Evolutionary conservation across 1,284 basidiomycete genomes (phyloP), one percentile per base, ranked within the genome.

Genomic region (Puccinia horiana): DNA sequence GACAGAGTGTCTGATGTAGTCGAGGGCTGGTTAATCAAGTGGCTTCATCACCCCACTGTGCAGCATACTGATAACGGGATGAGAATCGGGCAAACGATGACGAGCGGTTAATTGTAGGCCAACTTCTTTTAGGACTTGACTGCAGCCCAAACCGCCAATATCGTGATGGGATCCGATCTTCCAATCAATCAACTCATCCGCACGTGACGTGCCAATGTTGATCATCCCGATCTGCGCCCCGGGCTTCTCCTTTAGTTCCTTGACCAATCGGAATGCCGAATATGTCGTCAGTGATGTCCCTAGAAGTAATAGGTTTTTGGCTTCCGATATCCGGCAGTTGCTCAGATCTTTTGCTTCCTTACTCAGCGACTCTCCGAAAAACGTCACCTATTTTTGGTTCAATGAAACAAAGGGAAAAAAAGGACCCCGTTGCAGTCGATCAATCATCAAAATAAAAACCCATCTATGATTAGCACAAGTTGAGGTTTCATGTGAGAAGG

Each of bases 321-420:
- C 78, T n/a, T 85, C 69, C n/a, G 84, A 69, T 6, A 86, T 83
- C 44, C 85, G 67, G 16, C 82, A 40, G 56, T 83, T 84, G 9
- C 84, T 84, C 26, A 83, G 83, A 18, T 85, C 83, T 20, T 84
- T 84, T 20, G 86, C 70, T 18, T 75, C 63, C 32, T 84, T 82
- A 16, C 85, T 85, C 5, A 87, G 85, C 20, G 84, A 84, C 77
- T 87, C 86, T 44, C 86, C 86, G 67, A 87, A 87, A 69, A 87
- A 86, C 52, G 86, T 84, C 23, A 87, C 86, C 67, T 77, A 47
- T 47, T 26, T 44, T 0, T 63, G 76, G 75, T 63, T 26, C 47
- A 65, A 47, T 16, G 29, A 29, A 73, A 32, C 37, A 40, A 18
- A 9, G 35, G 11, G 32, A 76, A 18, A 58, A 35, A 76, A 4